Evolutionary conservation across 2,329 filamentous ascomycete genomes (phyloP), one percentile per base, ranked within the genome.

Genomic region (Nannizziopsis arthrosporioides): DNA sequence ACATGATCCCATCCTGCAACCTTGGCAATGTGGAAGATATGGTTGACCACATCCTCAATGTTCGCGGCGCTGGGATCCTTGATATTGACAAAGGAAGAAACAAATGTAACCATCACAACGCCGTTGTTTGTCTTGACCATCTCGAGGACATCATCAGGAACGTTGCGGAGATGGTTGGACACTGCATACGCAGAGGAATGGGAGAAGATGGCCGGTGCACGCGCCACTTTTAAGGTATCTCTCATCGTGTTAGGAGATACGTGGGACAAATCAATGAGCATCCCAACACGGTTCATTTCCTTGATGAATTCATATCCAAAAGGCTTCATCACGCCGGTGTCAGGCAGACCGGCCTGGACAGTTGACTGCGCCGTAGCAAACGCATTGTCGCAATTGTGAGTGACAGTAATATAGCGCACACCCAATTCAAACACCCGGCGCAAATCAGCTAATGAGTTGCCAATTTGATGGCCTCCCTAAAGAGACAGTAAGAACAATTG

Each of bases 61-160:
- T 57, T 62, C 8, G 59, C 61, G 31, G 58, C 56, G 39, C 61
- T 53, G 14, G 60, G 57, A 43, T 57, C 39, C 2, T 58, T 15
- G 54, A 58, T 50, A 55, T 59, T 53, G 53, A 62, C 47, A 55
- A 64, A 45, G 57, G 54, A 45, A n/a, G 63, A 62, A 15, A 67
- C 57, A 38, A 69, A 69, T 0, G 61, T 61, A 0, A 64, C 59
- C 68, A 70, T 71, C 8, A 70, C 56, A 5, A 71, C 59, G 0
- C 68, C 68, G 1, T 61, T 56, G 17, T 70, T 71, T 1, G 56
- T 50, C 22, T 60, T 62, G 0, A 71, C 53, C 2, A 52, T 49
- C 6, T 58, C 53, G 1, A 71, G 54, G 1, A 71, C 61, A 43
- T 67, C 65, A 43, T 71, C 68, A 1, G 68, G 67, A 0, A 68